phyloP scores from a whole-genome alignment of 352 stramenopile genomes.

The Pythium monospermum region DNA sequence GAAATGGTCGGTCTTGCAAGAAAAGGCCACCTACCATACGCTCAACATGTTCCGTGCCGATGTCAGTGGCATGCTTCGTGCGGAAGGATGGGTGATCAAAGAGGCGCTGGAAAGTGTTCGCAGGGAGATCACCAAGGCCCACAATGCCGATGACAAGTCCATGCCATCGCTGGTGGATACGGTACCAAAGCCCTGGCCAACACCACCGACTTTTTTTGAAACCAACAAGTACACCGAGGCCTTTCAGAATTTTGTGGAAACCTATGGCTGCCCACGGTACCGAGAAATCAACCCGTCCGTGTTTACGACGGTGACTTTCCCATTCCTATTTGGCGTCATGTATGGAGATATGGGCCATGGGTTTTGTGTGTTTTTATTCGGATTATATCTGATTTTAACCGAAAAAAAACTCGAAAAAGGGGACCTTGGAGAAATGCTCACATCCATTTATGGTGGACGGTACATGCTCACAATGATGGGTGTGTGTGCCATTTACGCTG shows the following conservation, averaged over 20 bases:
- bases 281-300: slow-evolving; percentile 98
- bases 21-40: slow-evolving; percentile 98
- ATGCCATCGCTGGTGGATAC: slow-evolving; percentile 92
- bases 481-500: slow-evolving; percentile 97
- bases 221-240: slow-evolving; percentile 99
- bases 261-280: slow-evolving; percentile 98
- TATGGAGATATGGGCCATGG: slow-evolving; percentile 99
- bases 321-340: slow-evolving; percentile 99
- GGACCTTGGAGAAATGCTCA: slow-evolving; percentile 90
- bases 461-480: slow-evolving; percentile 99
- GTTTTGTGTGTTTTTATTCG: slow-evolving; percentile 92
- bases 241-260: slow-evolving; percentile 99
- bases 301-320: slow-evolving; percentile 99
- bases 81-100: slow-evolving; percentile 96
- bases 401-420: slow-evolving; percentile 84
- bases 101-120: slow-evolving; percentile 76
- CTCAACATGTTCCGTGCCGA: slow-evolving; percentile 98
- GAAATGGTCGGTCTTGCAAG: slow-evolving; percentile 95
- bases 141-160: slow-evolving; percentile 91
- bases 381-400: slow-evolving; percentile 93
- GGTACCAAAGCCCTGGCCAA: slow-evolving; percentile 94
- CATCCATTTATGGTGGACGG: slow-evolving; percentile 89
- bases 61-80: slow-evolving; percentile 95
- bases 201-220: slow-evolving; percentile 97
- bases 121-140: slow-evolving; percentile 82